Base-by-base conservation (phyloP, 768 basidiomycete genomes). In the Suillus subaureus region DNA sequence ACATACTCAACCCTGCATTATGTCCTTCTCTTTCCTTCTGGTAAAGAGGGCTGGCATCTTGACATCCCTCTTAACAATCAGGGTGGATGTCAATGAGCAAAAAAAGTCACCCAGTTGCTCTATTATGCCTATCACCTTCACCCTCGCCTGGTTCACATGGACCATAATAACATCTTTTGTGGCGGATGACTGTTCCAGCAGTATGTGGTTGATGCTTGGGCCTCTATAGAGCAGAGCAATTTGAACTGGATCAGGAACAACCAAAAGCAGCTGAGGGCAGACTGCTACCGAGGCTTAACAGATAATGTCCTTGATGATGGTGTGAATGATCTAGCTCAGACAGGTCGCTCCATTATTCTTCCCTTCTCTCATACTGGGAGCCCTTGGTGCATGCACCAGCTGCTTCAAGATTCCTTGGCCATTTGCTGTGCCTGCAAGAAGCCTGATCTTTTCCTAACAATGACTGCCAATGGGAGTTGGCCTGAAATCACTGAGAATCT, bases 391-490 rank as follows among this genome's bases (percentile, higher is more conserved):
- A 85, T 86, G 83, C 68, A 74, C 0, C 79, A 83, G 60, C 69
- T 72, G 0, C 81, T 77, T 42, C 83, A 85, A 35, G 84, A 86
- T 65, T 70, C 82, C 0, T 74, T 87, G 74, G 83, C 85, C 0
- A 74, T 88, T 31, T 78, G 75, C 12, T 69, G 79, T 0, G 69
- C 75, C 43, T 81, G 70, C 52, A 66, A 68, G 1, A 80, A 78
- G 8, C 71, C 79, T 12, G 82, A 86, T 57, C 66, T 86, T 1
- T 87, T 87, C 56, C 62, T 87, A 0, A 88, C 84, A 0, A 79
- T 86, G 74, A 87, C 85, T 12, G 74, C 78, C 11, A 88, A 87
- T 75, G 82, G 83, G 0, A 56, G 72, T 0, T 88, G 86, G 86
- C 71, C 70, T 2, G 85, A 87, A 61, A 78, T 87, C 23, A 43